Evolutionary conservation across 345 rosid genomes (phyloP).

Genomic region (Schrenkiella parvula): DNA sequence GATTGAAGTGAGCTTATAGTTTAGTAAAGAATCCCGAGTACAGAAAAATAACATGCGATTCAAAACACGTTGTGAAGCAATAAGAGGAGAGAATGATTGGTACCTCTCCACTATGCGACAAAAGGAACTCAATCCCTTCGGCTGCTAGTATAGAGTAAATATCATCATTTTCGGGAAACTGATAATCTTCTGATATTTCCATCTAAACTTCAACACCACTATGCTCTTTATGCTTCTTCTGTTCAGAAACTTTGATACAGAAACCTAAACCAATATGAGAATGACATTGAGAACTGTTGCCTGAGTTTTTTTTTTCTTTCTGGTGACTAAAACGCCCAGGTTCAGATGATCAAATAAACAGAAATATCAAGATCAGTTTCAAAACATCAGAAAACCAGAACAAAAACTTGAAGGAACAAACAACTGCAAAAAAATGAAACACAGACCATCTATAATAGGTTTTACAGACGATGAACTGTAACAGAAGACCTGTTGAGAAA

Average conservation of each 20-base stretch:
- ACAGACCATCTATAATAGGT: not conserved
- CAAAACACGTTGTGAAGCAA: not conserved
- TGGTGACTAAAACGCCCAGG: not conserved
- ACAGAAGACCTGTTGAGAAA: not conserved
- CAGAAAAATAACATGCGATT: not conserved
- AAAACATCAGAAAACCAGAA: slow-evolving; percentile 5
- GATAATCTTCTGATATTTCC: slow-evolving; percentile 36
- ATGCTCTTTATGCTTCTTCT: not conserved
- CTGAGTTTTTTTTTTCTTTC: not conserved
- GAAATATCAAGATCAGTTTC: not conserved
- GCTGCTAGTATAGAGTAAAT: slow-evolving; percentile 42
- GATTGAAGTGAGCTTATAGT: slow-evolving; percentile 5
- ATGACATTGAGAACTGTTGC: too few relatives aligned
- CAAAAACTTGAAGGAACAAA: not conserved
- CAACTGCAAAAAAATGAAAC: not conserved
- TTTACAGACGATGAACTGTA: slow-evolving; percentile 9
- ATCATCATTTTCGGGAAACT: slow-evolving; percentile 26
- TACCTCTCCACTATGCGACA: slow-evolving; percentile 54
- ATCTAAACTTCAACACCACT: slow-evolving; percentile 28
- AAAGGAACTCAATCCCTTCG: slow-evolving; percentile 56
- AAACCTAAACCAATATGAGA: slow-evolving; percentile 8
- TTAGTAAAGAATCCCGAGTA: not conserved
- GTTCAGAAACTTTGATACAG: not conserved
- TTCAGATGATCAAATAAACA: slow-evolving; percentile 13
- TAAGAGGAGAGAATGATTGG: not conserved